phyloP scores from a whole-genome alignment of 257 asterid species.

The Fraxinus anomala region DNA sequence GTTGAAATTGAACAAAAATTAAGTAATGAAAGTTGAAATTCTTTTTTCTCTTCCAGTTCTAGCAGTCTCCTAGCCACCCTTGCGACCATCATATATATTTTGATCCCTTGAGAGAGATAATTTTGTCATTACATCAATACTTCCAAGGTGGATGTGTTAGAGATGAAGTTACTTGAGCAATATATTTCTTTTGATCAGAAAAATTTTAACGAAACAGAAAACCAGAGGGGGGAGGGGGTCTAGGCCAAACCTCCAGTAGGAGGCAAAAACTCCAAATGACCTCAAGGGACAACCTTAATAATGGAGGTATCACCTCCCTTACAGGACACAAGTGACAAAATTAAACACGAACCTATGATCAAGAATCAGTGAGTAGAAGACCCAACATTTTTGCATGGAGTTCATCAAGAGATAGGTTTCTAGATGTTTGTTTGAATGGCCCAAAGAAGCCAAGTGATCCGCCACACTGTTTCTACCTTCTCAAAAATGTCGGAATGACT shows the following conservation, averaged over 20 bases:
- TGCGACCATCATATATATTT: background rate
- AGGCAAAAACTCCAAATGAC: background rate
- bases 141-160: background rate
- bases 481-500: background rate
- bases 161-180: background rate
- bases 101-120: background rate
- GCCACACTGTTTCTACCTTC: background rate
- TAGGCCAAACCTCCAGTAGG: background rate
- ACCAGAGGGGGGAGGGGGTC: background rate
- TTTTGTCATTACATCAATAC: background rate
- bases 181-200: no score
- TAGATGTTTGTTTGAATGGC: background rate
- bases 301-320: background rate
- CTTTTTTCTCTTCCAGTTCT: background rate
- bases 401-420: background rate
- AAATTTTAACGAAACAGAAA: background rate
- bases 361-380: background rate
- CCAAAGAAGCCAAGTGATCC: background rate
- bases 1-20: conserved; percentile 1
- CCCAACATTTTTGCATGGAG: background rate
- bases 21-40: background rate
- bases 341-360: background rate
- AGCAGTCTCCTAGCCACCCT: background rate
- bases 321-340: background rate
- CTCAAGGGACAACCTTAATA: background rate